Base-by-base conservation (phyloP, 225 moss, liverwort and hornwort genomes). In the Antitrichia curtipendula region DNA sequence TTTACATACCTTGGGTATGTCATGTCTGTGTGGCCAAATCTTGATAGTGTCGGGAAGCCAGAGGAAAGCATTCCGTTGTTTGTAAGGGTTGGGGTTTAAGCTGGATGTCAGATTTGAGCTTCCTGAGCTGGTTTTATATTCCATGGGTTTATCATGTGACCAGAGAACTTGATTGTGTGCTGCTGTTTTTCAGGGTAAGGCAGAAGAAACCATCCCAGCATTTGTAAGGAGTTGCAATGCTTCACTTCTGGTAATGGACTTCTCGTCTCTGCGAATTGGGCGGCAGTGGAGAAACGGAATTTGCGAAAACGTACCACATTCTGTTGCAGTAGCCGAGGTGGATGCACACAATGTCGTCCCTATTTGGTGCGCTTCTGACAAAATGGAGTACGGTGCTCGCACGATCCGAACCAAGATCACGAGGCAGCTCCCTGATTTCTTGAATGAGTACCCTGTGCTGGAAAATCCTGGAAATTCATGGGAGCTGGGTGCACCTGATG, bases 261-360 rank as follows among this genome's bases (percentile, higher is more conserved):
- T 95, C 86, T 95, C 99, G 64, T 97, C 99, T 63, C 88, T 99
- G 83, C 95, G 94, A 89, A 97, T 99, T 75, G 97, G 96, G 61
- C 93, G 94, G 81, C 81, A 91, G 22, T 99, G 99, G 99, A 91
- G 96, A 74, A 89, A 93, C 9, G 97, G 82, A 63, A 80, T 96
- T 53, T 96, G 94, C 91, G 88, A 92, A 54, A 94, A 93, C n/a
- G 77, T 94, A 29, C 85, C 88, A 41, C 64, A 82, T 16, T 91
- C 92, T 11, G 88, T 97, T 70, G 88, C 92, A 28, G 91, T 99
- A 41, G 91, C 72, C 63, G 97, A 97, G 90, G 99, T 99, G 87
- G 99, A 99, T 91, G 94, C 99, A n/a, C 99, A 99, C 86, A 99
- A 96, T 91, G 96, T 99, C 57, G 97, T 96, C 27, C 99, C 99